phyloP scores from a whole-genome alignment of 345 rosid species.

The Corchorus olitorius region DNA sequence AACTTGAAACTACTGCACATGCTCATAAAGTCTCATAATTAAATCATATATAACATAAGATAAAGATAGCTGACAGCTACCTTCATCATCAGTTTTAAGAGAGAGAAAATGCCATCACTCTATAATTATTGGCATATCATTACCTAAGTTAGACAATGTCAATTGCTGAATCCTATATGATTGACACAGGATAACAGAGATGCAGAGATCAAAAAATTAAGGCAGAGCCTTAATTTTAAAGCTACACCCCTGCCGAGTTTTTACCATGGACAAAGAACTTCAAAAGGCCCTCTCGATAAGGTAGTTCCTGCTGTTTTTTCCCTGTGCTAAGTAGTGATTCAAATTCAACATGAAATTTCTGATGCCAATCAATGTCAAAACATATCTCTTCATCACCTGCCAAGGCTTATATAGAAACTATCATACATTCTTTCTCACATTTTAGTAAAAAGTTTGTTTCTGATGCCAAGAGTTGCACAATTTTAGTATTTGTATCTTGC shows the following conservation, averaged over 20 bases:
- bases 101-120: background rate
- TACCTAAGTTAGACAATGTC: background rate
- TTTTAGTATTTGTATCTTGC: background rate
- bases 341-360: background rate
- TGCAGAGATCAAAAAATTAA: conserved; percentile 38
- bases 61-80: background rate
- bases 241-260: conserved; percentile 44
- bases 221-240: conserved; percentile 48
- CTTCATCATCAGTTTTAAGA: background rate
- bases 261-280: conserved; percentile 35
- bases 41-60: conserved; percentile 1
- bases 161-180: background rate
- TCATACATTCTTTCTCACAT: conserved; percentile 3
- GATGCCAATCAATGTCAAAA: conserved; percentile 7
- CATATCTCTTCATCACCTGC: background rate
- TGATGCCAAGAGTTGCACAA: background rate
- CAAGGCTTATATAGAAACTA: background rate
- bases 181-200: conserved; percentile 48
- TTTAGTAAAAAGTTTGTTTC: background rate
- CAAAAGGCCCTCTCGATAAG: conserved; percentile 39
- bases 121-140: background rate
- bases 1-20: conserved; percentile 4
- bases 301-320: conserved; percentile 32
- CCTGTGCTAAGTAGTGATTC: background rate
- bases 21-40: background rate